Percentiles rank a stretch among this genome's conserved stretches.
Conservation (phyloP, 2,329 filamentous ascomycete species). For the Ustulina deusta region DNA sequence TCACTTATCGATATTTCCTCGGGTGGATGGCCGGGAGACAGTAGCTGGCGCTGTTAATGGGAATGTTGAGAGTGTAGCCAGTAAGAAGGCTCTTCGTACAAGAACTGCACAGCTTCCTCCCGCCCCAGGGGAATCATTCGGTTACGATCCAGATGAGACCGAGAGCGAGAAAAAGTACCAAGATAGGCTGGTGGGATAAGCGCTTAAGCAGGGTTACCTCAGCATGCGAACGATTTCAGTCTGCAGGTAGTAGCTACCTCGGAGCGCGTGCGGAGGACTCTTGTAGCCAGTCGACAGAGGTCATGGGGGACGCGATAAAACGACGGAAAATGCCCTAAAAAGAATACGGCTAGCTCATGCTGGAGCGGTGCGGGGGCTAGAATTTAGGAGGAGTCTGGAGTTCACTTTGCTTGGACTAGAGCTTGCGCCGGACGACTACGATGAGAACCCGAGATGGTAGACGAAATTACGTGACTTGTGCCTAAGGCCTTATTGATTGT, state of each 20-base stretch:
- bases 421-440: conserved; percentile 3
- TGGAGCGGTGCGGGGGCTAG: neutral
- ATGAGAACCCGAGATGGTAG: neutral
- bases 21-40: neutral
- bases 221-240: neutral
- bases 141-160: neutral
- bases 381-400: neutral
- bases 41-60: neutral
- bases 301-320: neutral
- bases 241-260: neutral
- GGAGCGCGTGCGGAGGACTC: neutral
- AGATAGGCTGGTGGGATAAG: neutral
- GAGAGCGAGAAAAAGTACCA: neutral
- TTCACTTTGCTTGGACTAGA: neutral
- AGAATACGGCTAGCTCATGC: neutral
- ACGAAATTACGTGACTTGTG: neutral
- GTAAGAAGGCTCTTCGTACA: neutral
- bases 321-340: neutral
- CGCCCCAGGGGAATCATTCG: neutral
- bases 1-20: neutral
- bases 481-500: neutral
- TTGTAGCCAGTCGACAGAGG: neutral
- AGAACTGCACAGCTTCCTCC: neutral
- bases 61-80: neutral
- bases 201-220: neutral